phyloP scores from a whole-genome alignment of 2,329 filamentous ascomycete genomes.

The Immersiporthe knoxdaviesiana region DNA sequence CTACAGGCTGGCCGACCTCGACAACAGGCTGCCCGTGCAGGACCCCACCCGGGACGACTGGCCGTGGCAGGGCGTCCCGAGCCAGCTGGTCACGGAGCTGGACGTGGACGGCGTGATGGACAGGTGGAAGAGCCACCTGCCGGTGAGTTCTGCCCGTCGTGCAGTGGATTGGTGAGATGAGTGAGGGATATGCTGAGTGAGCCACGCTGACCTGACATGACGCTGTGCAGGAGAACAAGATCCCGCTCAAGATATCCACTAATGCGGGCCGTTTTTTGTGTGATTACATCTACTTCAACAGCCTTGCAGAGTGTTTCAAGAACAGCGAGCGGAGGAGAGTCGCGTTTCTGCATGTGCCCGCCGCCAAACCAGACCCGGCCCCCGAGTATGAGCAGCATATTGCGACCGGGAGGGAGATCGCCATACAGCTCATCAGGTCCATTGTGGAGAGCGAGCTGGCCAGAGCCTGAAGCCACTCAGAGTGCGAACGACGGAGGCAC shows the following conservation, averaged over 20 bases:
- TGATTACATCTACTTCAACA: conserved; percentile 78
- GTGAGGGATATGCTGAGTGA: too few species aligned
- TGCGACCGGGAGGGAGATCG: conserved; percentile 53
- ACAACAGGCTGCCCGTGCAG: conserved; percentile 58
- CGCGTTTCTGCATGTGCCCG: conserved; percentile 74
- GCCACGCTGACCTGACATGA: conserved; percentile 24
- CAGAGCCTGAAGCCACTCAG: conserved; percentile 13
- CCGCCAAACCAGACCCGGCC: conserved; percentile 74
- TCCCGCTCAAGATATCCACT: conserved; percentile 62
- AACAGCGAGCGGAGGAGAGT: conserved; percentile 53
- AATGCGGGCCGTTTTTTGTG: conserved; percentile 76
- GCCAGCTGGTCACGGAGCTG: conserved; percentile 60
- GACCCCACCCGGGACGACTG: conserved; percentile 48
- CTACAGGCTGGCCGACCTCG: conserved; percentile 73
- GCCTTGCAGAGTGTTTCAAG: conserved; percentile 60
- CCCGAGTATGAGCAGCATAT: conserved; percentile 55
- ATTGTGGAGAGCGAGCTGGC: conserved; percentile 56
- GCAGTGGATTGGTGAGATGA: background rate
- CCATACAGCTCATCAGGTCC: conserved; percentile 58
- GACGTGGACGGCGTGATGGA: conserved; percentile 59
- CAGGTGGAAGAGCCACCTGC: conserved; percentile 57
- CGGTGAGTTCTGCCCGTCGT: conserved; percentile 47
- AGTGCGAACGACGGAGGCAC: background rate
- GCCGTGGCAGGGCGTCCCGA: conserved; percentile 58
- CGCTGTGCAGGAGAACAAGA: conserved; percentile 39